These are phyloP conservation scores for Colletotrichum simmondsii DNA, from an alignment of 2,329 filamentous ascomycete species.

Conservation along the genomic window DNA sequence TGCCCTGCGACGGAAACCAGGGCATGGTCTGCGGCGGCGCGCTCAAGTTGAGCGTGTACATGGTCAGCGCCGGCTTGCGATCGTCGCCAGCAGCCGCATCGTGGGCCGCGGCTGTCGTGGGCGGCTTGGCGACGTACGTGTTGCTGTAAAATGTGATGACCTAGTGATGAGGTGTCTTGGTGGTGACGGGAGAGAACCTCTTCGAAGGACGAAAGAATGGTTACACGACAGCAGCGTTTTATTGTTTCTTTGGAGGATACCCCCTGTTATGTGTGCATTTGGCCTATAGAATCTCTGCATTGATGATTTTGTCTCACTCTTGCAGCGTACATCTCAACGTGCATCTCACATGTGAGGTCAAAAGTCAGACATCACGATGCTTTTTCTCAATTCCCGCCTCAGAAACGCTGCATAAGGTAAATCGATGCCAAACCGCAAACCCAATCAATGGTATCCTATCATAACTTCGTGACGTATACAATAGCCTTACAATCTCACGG, in stretches of 20 bases:
- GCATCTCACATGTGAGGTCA: neutral
- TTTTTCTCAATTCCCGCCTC: neutral
- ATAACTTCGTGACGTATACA: slow-evolving; percentile 15
- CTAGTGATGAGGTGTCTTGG: neutral
- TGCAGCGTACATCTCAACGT: neutral
- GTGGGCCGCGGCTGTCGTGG: slow-evolving; percentile 3
- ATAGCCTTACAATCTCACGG: slow-evolving; percentile 57
- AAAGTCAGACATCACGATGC: neutral
- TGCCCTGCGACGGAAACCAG: slow-evolving; percentile 64
- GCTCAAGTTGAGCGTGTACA: slow-evolving; percentile 60
- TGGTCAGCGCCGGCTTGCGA: slow-evolving; percentile 15
- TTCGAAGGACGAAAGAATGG: neutral
- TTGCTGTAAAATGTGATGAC: neutral
- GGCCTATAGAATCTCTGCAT: neutral
- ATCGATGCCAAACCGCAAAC: neutral
- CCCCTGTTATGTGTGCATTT: neutral
- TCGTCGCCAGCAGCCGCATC: neutral
- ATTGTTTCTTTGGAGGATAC: slow-evolving; percentile 4
- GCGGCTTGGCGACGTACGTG: neutral
- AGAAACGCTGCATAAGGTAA: neutral
- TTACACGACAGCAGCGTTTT: neutral
- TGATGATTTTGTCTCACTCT: neutral
- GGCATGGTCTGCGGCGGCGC: slow-evolving; percentile 64
- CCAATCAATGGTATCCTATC: slow-evolving; percentile 21
- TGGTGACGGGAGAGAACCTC: neutral